phyloP scores from a whole-genome alignment of 148 eudicot species.

The Amaranthus cruentus region DNA sequence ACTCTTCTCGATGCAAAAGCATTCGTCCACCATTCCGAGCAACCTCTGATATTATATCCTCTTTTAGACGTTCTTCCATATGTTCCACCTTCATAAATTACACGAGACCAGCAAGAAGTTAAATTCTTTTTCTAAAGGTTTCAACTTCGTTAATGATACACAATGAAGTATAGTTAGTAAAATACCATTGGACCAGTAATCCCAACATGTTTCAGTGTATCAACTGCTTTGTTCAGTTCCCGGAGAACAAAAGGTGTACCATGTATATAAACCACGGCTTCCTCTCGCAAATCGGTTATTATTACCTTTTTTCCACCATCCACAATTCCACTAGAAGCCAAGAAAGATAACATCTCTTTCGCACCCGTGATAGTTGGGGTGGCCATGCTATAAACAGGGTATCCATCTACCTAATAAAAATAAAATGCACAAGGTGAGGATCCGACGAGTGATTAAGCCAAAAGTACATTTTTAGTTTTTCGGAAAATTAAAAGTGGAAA shows the following conservation, averaged over 20 bases:
- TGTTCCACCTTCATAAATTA: constrained; percentile 66
- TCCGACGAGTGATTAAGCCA: background rate
- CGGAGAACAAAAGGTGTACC: constrained; percentile 89
- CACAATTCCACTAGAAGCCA: constrained; percentile 52
- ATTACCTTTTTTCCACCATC: constrained; percentile 50
- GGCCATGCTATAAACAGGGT: constrained; percentile 96
- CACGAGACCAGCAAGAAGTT: constrained; percentile 11
- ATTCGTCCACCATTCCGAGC: constrained; percentile 79
- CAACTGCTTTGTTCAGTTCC: constrained; percentile 85
- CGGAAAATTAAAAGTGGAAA: too few relatives aligned
- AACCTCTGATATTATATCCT: constrained; percentile 85
- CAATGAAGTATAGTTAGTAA: constrained; percentile 12
- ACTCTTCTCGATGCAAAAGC: constrained; percentile 98
- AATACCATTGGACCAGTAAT: constrained; percentile 90
- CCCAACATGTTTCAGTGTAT: constrained; percentile 89
- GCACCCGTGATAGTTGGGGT: constrained; percentile 88
- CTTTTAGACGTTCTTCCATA: constrained; percentile 87
- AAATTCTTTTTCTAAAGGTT: background rate
- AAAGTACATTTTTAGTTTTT: background rate
- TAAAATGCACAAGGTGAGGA: constrained; percentile 1
- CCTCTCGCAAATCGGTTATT: constrained; percentile 86
- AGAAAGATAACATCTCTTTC: constrained; percentile 74
- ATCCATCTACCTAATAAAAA: constrained; percentile 70
- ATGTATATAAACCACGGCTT: constrained; percentile 87
- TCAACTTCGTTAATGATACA: constrained; percentile 8